phyloP scores from a whole-genome alignment of 345 rosid species.

The Arabis hirsuta region DNA sequence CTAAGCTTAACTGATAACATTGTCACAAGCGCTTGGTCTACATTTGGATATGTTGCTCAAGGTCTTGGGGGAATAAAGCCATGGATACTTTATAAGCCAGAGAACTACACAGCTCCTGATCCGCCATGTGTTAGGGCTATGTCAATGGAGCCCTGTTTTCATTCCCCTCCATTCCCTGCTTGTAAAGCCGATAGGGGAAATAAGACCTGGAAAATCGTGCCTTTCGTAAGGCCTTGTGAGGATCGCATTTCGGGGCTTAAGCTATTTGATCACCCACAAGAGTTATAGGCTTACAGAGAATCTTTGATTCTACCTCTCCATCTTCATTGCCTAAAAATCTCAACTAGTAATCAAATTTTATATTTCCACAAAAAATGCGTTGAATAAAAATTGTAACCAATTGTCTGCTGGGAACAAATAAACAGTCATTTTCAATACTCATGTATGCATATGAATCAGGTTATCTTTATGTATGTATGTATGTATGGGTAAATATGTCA shows the following conservation, averaged over 20 bases:
- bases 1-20: constrained; percentile 41
- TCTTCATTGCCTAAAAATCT: background rate
- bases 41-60: constrained; percentile 46
- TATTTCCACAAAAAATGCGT: too few species aligned
- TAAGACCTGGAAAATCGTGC: background rate
- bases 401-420: too few species aligned
- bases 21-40: constrained; percentile 45
- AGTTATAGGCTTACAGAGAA: background rate
- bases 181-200: constrained; percentile 25
- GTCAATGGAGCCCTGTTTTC: constrained; percentile 50
- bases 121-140: constrained; percentile 44
- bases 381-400: too few species aligned
- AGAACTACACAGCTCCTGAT: constrained; percentile 24
- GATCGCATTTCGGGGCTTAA: constrained; percentile 37
- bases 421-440: too few species aligned
- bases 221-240: constrained; percentile 43
- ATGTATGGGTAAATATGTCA: too few species aligned
- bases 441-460: too few species aligned
- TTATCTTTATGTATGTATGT: too few species aligned
- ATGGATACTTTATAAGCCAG: constrained; percentile 35
- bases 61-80: constrained; percentile 37
- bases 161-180: constrained; percentile 36
- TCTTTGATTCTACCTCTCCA: background rate
- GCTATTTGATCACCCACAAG: constrained; percentile 33
- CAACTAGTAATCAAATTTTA: too few species aligned